phyloP scores from a whole-genome alignment of 768 basidiomycete genomes.

The Amylocystis lapponica region DNA sequence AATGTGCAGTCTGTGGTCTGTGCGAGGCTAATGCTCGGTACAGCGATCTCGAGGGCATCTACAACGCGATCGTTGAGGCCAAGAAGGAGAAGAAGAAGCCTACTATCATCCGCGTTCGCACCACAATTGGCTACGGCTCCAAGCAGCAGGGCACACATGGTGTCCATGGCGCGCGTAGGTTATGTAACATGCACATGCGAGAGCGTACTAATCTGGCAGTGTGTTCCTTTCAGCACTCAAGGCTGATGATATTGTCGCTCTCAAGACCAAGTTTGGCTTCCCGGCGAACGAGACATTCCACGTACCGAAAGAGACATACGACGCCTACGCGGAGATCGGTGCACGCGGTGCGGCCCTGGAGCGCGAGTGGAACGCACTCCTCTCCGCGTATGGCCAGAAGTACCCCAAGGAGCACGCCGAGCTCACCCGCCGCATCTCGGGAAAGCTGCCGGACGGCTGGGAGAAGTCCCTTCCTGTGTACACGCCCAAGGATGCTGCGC shows the following conservation, averaged over 20 bases:
- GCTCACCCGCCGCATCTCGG: constrained; percentile 77
- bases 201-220: neutral
- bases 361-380: constrained; percentile 64
- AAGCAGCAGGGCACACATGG: constrained; percentile 91
- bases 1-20: neutral
- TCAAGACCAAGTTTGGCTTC: constrained; percentile 85
- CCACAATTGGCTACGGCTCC: constrained; percentile 93
- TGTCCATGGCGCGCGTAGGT: constrained; percentile 87
- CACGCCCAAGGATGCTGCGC: constrained; percentile 75
- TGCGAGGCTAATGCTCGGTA: constrained; percentile 6
- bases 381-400: constrained; percentile 65
- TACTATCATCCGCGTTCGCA: constrained; percentile 78
- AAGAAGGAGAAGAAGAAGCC: constrained; percentile 76
- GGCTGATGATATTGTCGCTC: constrained; percentile 77
- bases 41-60: constrained; percentile 74
- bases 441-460: constrained; percentile 82
- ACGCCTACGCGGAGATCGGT: constrained; percentile 59
- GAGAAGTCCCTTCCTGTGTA: constrained; percentile 82
- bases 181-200: neutral
- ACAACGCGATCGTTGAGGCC: constrained; percentile 73
- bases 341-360: constrained; percentile 72
- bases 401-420: constrained; percentile 85
- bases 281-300: constrained; percentile 72
- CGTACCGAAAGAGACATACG: constrained; percentile 69
- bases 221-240: constrained; percentile 81